phyloP scores from a whole-genome alignment of 192 early-diverging fungal genomes.

The Coemansia sp. region DNA sequence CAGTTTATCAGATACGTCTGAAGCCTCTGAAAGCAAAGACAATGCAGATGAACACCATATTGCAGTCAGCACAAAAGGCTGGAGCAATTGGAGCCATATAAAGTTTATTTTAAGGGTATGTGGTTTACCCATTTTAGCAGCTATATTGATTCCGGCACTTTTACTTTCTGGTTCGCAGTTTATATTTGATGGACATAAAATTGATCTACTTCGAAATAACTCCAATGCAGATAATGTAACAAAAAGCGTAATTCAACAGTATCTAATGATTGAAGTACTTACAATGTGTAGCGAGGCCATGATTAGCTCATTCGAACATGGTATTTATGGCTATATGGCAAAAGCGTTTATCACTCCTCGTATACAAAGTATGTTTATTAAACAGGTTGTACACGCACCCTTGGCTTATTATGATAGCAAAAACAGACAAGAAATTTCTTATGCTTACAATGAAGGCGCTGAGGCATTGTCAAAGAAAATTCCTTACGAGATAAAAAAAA shows the following conservation, averaged over 20 bases:
- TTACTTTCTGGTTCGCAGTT: slow-evolving; percentile 13
- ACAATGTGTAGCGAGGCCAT: background rate
- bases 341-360: background rate
- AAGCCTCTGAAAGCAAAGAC: background rate
- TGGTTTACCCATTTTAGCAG: slow-evolving; percentile 13
- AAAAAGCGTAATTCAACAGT: background rate
- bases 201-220: slow-evolving; percentile 11
- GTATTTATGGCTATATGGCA: slow-evolving; percentile 1
- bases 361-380: slow-evolving; percentile 7
- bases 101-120: slow-evolving; percentile 20
- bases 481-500: background rate
- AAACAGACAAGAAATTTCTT: background rate
- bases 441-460: background rate
- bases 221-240: background rate
- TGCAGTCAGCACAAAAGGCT: background rate
- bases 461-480: background rate
- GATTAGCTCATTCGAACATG: background rate
- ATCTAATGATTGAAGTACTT: background rate
- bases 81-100: slow-evolving; percentile 12
- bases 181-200: slow-evolving; percentile 18
- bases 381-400: background rate
- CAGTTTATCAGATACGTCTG: background rate
- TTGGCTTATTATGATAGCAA: background rate
- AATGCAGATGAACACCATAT: background rate
- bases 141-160: slow-evolving; percentile 17